Base-by-base conservation (phyloP, 2,329 filamentous ascomycete species). In the Harringtonia aguacate region DNA sequence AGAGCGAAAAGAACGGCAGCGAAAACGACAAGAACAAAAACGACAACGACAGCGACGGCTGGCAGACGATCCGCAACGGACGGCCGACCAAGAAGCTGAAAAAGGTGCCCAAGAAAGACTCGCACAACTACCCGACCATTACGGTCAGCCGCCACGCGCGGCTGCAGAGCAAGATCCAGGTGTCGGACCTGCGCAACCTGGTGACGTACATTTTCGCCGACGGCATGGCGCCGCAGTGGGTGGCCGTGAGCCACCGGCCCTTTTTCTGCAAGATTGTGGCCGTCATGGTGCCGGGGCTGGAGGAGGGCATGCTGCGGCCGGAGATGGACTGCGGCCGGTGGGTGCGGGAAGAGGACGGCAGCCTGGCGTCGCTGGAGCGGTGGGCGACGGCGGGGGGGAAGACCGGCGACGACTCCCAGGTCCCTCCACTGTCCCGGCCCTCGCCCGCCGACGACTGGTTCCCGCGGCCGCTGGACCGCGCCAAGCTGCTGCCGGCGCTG, bases 271-370 rank as follows among this genome's bases (percentile, higher is more conserved):
- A 92, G 64, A 83, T 94, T 27, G 89, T 97, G 27, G 77, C 86
- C 34, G 67, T 98, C 52, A 90, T 95, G 84, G 80, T 95, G 12
- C 92, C 92, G 12, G 92, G 92, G 0, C 66, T 98, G 21, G 90
- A 97, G 58, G 77, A 86, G 55, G 84, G 79, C 49, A 92, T 97
- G 84, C 94, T 97, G 64, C 77, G 84, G 59, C 72, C 76, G 13
- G 58, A 63, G 31, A 68, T 73, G 31, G 64, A 78, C 50, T 72
- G 71, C 39, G 57, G 62, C 10, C 62, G 57, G 1, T 47, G 42
- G 39, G 77, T 70, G 54, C 67, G 69, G 36, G 58, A 65, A 13
- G 46, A 51, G 27, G 50, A 50, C 41, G 50, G 47, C 48, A 52
- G 48, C 45, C 48, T 53, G 18, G 58, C 59, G 39, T 56, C 58